Evolutionary conservation across 192 early-diverging fungal genomes (phyloP), one percentile per base, ranked within the genome.

Genomic region (Rhizophagus sp.): DNA sequence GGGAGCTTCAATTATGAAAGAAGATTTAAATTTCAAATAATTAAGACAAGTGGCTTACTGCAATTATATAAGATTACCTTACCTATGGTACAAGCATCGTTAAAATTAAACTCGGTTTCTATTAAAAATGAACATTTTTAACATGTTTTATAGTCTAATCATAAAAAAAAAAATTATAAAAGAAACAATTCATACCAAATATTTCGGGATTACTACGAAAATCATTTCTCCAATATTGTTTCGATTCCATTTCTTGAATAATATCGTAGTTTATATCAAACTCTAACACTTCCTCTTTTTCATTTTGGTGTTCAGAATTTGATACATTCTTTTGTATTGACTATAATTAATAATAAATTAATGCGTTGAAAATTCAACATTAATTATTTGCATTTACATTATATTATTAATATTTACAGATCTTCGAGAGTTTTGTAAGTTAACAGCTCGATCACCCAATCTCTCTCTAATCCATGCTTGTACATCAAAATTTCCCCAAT

Each of bases 191-290:
- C 36, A 10, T n/a, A 70, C 68, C 68, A 34, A 34, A 30, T 15
- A 50, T 36, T 41, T 76, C 11, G 33, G 36, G 13, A n/a, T 50
- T 24, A 72, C 70, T 10, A 22, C 25, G 15, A 33, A 76, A 62
- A 62, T 71, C 30, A 25, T 33, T 15, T 50, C 79, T 73, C 82
- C 82, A 83, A 76, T 83, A 83, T 30, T 83, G 82, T 4, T 62
- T 39, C 30, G 72, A 68, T 64, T 68, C 19, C 17, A 83, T 62
- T 30, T 80, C 22, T 36, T 71, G 49, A 44, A 83, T 24, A 41
- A 73, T 25, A 4, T 83, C 74, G 44, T 49, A 47, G 25, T 83
- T 34, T n/a, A 57, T 62, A 47, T 82, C 78, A 19, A n/a, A 10
- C 22, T 70, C 68, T 24, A n/a, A 4, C 6, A 41, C n/a, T 7